These are phyloP conservation scores for Phytopythium ostracodes DNA, from an alignment of 352 stramenopile species.

Conservation along the genomic window DNA sequence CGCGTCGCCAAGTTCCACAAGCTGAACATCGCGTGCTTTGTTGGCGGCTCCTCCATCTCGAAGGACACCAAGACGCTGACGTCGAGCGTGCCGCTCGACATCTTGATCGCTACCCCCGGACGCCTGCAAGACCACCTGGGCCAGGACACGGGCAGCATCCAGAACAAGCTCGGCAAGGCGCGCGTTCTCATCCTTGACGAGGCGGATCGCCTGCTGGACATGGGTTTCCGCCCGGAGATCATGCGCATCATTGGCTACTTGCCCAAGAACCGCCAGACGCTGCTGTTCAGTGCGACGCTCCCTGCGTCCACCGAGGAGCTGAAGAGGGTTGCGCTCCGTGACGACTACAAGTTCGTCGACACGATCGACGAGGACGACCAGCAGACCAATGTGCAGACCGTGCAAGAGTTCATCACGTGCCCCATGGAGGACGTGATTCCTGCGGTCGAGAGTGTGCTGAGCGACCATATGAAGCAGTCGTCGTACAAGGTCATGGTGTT, in stretches of 20 bases:
- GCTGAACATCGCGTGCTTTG: constrained; percentile 56
- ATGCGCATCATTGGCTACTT: constrained; percentile 81
- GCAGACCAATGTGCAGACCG: constrained; percentile 87
- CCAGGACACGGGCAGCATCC: constrained; percentile 88
- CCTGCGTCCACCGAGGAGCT: constrained; percentile 83
- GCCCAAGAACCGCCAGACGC: constrained; percentile 83
- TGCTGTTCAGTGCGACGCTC: constrained; percentile 96
- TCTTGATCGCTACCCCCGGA: constrained; percentile 96
- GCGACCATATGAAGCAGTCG: constrained; percentile 61
- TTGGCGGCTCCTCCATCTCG: constrained; percentile 90
- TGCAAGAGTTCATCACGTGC: constrained; percentile 83
- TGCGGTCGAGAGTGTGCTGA: constrained; percentile 64
- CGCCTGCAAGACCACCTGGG: constrained; percentile 95
- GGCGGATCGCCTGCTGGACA: constrained; percentile 95
- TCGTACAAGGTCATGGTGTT: constrained; percentile 97
- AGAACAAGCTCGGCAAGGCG: constrained; percentile 36
- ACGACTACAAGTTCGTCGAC: constrained; percentile 90
- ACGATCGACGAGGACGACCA: constrained; percentile 90
- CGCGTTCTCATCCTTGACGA: constrained; percentile 92
- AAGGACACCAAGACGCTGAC: constrained; percentile 45
- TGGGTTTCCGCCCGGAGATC: constrained; percentile 93
- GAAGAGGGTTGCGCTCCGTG: constrained; percentile 81
- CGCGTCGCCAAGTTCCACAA: constrained; percentile 86
- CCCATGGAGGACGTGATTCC: constrained; percentile 62
- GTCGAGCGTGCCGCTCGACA: constrained; percentile 56